phyloP scores from a whole-genome alignment of 306 rosid genomes.

The Castanea mollissima region DNA sequence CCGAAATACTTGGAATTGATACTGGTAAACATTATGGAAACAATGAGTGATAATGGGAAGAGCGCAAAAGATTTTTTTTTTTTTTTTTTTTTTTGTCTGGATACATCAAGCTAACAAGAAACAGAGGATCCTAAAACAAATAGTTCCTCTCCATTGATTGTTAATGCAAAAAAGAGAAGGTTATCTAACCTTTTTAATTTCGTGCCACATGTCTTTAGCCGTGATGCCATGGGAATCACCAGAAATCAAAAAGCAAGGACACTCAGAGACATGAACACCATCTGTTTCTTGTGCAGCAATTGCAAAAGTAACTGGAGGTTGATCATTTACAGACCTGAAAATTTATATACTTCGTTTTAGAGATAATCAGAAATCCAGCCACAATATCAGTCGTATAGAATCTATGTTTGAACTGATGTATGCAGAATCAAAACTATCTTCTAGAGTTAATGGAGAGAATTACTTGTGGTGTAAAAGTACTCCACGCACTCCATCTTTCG shows the following conservation, averaged over 20 bases:
- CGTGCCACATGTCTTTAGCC: conserved; percentile 88
- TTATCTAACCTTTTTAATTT: conserved; percentile 67
- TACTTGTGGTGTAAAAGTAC: conserved; percentile 89
- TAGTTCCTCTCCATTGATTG: neutral
- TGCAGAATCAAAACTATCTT: conserved; percentile 10
- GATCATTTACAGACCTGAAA: conserved; percentile 64
- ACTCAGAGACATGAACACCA: conserved; percentile 65
- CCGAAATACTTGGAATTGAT: neutral
- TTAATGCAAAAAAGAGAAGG: neutral
- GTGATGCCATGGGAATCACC: conserved; percentile 67
- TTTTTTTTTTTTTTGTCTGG: neutral
- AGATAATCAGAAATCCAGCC: neutral
- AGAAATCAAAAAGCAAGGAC: conserved; percentile 79
- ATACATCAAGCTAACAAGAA: neutral
- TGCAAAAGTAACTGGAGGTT: conserved; percentile 76
- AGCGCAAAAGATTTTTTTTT: neutral
- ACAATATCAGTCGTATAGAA: neutral
- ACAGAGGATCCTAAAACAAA: neutral
- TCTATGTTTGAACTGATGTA: neutral
- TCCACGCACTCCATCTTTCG: conserved; percentile 65
- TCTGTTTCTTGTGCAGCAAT: conserved; percentile 82
- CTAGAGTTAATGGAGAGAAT: conserved; percentile 21
- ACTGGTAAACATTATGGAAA: neutral
- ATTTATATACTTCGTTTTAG: neutral
- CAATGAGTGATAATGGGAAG: neutral